Evolutionary conservation across 2,329 filamentous ascomycete species (phyloP).

Genomic region (Whalleya microplaca): DNA sequence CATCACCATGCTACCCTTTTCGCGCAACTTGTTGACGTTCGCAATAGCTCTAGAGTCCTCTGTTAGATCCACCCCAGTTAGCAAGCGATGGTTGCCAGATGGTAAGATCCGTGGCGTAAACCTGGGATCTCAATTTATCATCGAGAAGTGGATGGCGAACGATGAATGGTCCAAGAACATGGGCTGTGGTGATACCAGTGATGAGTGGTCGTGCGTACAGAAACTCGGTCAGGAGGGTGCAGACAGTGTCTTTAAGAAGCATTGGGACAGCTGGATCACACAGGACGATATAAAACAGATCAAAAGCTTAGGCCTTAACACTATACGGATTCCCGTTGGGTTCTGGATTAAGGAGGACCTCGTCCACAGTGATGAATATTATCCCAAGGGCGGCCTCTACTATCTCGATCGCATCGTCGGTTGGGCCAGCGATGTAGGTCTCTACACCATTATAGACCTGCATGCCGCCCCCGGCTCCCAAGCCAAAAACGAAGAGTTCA

Average conservation of each 20-base stretch:
- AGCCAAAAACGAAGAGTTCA: constrained; percentile 45
- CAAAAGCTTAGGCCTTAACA: constrained; percentile 49
- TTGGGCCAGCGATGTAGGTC: constrained; percentile 46
- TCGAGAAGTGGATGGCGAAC: constrained; percentile 54
- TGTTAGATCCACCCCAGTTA: background rate
- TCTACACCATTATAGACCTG: constrained; percentile 55
- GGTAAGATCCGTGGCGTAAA: constrained; percentile 48
- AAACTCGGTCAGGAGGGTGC: constrained; percentile 48
- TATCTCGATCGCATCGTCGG: constrained; percentile 50
- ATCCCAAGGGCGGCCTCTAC: constrained; percentile 43
- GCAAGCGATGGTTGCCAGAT: constrained; percentile 13
- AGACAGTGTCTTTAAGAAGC: constrained; percentile 47
- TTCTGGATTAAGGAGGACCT: constrained; percentile 55
- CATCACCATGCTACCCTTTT: background rate
- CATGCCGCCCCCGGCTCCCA: constrained; percentile 52
- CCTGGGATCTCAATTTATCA: constrained; percentile 53
- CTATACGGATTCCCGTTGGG: constrained; percentile 53
- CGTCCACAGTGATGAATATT: constrained; percentile 46
- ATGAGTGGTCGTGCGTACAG: constrained; percentile 53
- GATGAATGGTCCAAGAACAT: constrained; percentile 48
- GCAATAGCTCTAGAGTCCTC: constrained; percentile 6
- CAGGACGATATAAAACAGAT: constrained; percentile 50
- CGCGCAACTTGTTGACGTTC: background rate
- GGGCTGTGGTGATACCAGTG: constrained; percentile 46
- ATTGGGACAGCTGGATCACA: constrained; percentile 54